A percentile compares a stretch with the other conserved stretches of the same genome.
These are phyloP conservation scores for Exserohilum rostratum DNA, from an alignment of 2,329 filamentous ascomycete genomes.

Conservation along the genomic window DNA sequence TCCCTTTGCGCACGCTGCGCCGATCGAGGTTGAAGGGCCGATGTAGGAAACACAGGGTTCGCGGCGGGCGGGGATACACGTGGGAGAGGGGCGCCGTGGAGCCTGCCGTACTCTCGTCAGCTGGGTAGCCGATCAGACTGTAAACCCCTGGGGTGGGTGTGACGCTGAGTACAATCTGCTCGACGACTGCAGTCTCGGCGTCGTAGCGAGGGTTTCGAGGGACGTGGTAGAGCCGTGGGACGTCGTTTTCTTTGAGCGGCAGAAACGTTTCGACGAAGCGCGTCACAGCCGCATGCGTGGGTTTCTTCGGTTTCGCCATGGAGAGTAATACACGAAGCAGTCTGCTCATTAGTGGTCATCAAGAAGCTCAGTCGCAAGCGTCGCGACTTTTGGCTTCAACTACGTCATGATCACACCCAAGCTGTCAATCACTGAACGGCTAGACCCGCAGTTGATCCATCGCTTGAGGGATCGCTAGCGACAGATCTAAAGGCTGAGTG, in stretches of 20 bases:
- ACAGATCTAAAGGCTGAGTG: neutral
- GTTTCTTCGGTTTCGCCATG: conserved; percentile 30
- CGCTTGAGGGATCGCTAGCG: neutral
- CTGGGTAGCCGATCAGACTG: conserved; percentile 28
- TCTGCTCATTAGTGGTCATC: conserved; percentile 12
- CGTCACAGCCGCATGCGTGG: conserved; percentile 38
- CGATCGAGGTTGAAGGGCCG: conserved; percentile 42
- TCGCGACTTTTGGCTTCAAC: conserved; percentile 6
- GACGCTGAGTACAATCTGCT: conserved; percentile 41
- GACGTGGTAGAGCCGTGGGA: conserved; percentile 43
- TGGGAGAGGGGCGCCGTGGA: neutral
- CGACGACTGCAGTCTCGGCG: conserved; percentile 33
- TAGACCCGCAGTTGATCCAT: neutral
- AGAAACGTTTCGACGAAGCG: conserved; percentile 37
- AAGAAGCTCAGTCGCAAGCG: conserved; percentile 9
- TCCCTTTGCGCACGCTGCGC: conserved; percentile 31
- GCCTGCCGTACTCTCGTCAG: conserved; percentile 9
- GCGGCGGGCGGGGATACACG: conserved; percentile 20
- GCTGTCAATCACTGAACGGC: neutral
- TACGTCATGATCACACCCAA: conserved; percentile 30
- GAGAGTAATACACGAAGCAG: neutral
- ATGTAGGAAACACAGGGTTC: conserved; percentile 44
- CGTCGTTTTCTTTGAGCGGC: conserved; percentile 41
- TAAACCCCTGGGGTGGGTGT: conserved; percentile 41
- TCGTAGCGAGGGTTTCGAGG: conserved; percentile 38